Evolutionary conservation across 2,329 filamentous ascomycete genomes (phyloP), one percentile per base, ranked within the genome.

Genomic region (Venturia nashicola): DNA sequence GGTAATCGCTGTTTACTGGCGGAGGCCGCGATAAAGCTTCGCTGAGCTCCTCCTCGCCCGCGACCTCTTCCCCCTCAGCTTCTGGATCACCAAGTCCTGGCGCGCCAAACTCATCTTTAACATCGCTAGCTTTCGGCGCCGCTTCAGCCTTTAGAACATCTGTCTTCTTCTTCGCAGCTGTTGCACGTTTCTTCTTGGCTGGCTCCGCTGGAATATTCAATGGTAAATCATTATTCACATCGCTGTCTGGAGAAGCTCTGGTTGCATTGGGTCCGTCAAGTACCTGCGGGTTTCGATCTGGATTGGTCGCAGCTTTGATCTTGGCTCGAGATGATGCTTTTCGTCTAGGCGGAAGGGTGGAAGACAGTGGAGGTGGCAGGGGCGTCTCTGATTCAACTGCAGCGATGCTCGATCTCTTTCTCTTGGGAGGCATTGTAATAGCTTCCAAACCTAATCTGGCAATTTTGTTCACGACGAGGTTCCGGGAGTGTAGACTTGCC

Each of bases 1-100:
- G 79, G 70, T 87, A 90, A 67, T 84, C 83, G 71, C 91, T 96
- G 70, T 97, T 89, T 18, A 96, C 85, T 0, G 91, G 84, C 7
- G 91, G 90, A 14, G 87, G 83, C 64, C 90, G 80, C 9, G 81
- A 79, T 32, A 82, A 69, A 23, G 84, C 84, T 68, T 82, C 79
- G 67, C 83, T 79, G 61, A 86, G 74, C 68, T 86, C 83, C 68
- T 83, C 80, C 48, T 81, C 78, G 32, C 83, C 80, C 11, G 78
- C 76, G 27, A 81, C 76, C 61, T 81, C 80, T 20, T 83, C 81
- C 1, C 76, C 81, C 70, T 86, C 84, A 20, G 48, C 63, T 16
- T 62, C 63, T 27, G 57, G 59, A 55, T 65, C 48, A 16, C 16
- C 39, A 14, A 61, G 54, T 34, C 12, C 54, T n/a, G 42, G 39